These are phyloP conservation scores for Pulveroboletus sp. DNA, from an alignment of 768 basidiomycete genomes.

Conservation along the genomic window DNA sequence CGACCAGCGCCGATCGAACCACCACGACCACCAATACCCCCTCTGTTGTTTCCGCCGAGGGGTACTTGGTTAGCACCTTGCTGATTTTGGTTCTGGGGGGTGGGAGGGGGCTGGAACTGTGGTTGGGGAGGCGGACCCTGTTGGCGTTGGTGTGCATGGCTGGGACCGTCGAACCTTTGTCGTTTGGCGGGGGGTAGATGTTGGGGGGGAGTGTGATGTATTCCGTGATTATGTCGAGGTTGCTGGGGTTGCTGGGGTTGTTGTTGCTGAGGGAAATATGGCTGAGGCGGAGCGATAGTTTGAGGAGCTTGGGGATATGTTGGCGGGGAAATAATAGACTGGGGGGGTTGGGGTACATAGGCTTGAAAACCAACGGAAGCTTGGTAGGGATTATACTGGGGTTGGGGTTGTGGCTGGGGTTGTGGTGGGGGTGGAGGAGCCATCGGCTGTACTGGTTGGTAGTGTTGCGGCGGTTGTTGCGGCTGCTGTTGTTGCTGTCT, in stretches of 20 bases:
- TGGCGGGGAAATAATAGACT: slow-evolving; percentile 48
- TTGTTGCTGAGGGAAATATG: slow-evolving; percentile 39
- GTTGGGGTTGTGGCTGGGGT: slow-evolving; percentile 57
- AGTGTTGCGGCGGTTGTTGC: slow-evolving; percentile 44
- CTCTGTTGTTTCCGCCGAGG: slow-evolving; percentile 42
- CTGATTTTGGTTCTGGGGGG: slow-evolving; percentile 36
- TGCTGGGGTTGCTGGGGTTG: slow-evolving; percentile 40
- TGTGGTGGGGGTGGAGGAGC: slow-evolving; percentile 52
- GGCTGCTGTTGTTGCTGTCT: slow-evolving; percentile 67
- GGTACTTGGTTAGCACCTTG: slow-evolving; percentile 41
- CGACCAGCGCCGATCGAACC: slow-evolving; percentile 31
- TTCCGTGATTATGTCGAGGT: slow-evolving; percentile 45
- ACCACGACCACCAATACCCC: slow-evolving; percentile 45
- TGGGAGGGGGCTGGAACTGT: slow-evolving; percentile 45
- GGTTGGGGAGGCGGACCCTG: slow-evolving; percentile 57
- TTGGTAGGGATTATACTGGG: slow-evolving; percentile 76
- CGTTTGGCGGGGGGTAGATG: slow-evolving; percentile 91
- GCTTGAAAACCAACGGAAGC: slow-evolving; percentile 62
- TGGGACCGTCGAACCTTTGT: slow-evolving; percentile 83
- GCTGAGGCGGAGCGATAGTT: slow-evolving; percentile 38
- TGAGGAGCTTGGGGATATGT: slow-evolving; percentile 44
- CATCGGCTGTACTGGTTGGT: slow-evolving; percentile 48
- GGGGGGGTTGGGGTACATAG: slow-evolving; percentile 63
- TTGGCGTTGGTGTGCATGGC: slow-evolving; percentile 40
- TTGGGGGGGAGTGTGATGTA: slow-evolving; percentile 68